A percentile compares a stretch with the other conserved stretches of the same genome.
phyloP scores from a whole-genome alignment of 2,329 filamentous ascomycete genomes.

The Fusarium palustre region DNA sequence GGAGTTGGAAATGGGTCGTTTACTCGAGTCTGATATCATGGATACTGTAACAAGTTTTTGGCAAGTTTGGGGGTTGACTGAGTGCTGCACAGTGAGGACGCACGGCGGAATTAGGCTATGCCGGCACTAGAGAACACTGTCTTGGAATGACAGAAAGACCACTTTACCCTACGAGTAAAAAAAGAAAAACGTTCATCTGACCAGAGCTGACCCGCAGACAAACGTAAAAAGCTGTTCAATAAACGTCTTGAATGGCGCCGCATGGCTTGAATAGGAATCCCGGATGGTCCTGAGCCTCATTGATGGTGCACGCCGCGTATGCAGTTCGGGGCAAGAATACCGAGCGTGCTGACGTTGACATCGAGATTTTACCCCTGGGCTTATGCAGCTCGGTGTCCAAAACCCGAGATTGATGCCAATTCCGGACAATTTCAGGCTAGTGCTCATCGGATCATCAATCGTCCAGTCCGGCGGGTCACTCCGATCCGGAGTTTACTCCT shows the following conservation, averaged over 20 bases:
- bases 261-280: conserved; percentile 25
- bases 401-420: neutral
- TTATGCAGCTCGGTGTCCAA: conserved; percentile 2
- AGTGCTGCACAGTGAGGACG: neutral
- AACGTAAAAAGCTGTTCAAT: conserved; percentile 16
- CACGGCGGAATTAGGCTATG: conserved; percentile 27
- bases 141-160: neutral
- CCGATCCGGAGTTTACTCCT: conserved; percentile 3
- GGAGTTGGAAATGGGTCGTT: conserved; percentile 26
- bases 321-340: neutral
- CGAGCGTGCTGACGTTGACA: conserved; percentile 19
- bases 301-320: conserved; percentile 5
- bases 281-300: conserved; percentile 33
- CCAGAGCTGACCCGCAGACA: conserved; percentile 21
- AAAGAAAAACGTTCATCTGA: conserved; percentile 8
- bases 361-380: conserved; percentile 8
- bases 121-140: neutral
- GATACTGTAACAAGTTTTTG: conserved; percentile 21
- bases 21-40: conserved; percentile 30
- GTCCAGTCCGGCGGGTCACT: neutral
- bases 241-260: conserved; percentile 13
- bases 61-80: conserved; percentile 21
- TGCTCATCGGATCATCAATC: neutral
- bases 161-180: conserved; percentile 7
- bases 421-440: neutral